phyloP scores from a whole-genome alignment of 441 rosid genomes.

The Lepidium campestre region DNA sequence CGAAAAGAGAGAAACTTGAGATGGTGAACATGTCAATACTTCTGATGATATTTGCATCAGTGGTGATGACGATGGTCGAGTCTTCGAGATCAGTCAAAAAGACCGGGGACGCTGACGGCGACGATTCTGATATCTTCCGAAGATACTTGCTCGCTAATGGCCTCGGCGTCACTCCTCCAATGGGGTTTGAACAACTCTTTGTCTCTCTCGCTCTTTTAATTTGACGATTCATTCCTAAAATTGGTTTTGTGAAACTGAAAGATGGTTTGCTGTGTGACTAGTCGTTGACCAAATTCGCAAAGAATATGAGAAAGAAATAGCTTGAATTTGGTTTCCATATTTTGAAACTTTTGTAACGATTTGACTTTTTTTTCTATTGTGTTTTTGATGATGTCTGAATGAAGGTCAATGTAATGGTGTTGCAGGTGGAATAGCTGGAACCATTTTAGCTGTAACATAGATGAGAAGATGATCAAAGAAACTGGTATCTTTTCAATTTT shows the following conservation, averaged over 20 bases:
- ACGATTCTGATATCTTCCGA: conserved; percentile 29
- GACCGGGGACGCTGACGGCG: neutral
- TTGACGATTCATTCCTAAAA: neutral
- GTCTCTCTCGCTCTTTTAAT: neutral
- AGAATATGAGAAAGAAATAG: neutral
- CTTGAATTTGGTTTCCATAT: neutral
- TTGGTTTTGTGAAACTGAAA: neutral
- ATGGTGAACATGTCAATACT: neutral
- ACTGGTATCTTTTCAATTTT: conserved; percentile 38
- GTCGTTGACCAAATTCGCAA: neutral
- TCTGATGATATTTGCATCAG: neutral
- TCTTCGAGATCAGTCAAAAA: conserved; percentile 22
- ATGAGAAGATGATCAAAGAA: conserved; percentile 60
- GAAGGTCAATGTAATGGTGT: neutral
- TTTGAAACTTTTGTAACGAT: neutral
- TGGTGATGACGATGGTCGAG: conserved; percentile 22
- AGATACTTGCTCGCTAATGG: conserved; percentile 62
- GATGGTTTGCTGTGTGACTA: neutral
- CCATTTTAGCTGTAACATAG: conserved; percentile 59
- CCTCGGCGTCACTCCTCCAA: conserved; percentile 72
- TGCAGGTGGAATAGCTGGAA: conserved; percentile 89
- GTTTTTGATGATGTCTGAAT: neutral
- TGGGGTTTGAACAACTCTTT: conserved; percentile 42
- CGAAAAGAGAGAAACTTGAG: conserved; percentile 3
- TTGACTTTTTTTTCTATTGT: neutral